phyloP scores from a whole-genome alignment of 129 eudicot species.

The Centrapalus pauciflorus region DNA sequence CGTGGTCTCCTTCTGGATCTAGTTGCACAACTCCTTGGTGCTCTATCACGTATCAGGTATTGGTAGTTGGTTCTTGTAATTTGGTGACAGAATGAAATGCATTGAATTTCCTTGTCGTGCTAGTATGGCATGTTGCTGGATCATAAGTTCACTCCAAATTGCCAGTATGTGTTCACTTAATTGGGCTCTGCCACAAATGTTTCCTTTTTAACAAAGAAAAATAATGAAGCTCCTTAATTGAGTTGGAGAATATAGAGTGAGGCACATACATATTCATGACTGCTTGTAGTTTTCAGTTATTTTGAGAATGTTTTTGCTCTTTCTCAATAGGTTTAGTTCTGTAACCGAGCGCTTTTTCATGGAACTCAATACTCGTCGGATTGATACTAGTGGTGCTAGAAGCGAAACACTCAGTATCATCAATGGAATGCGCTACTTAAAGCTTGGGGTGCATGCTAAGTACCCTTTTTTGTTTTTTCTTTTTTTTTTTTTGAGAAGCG shows the following conservation, averaged over 20 bases:
- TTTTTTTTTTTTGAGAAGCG: neutral
- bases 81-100: neutral
- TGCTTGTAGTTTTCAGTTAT: neutral
- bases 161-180: neutral
- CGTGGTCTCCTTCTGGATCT: constrained; percentile 93
- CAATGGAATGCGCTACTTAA: constrained; percentile 95
- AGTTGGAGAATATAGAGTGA: no score
- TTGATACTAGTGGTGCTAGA: constrained; percentile 87
- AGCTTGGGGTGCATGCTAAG: constrained; percentile 79
- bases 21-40: constrained; percentile 97
- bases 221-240: no score
- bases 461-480: neutral
- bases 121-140: neutral
- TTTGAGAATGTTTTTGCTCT: constrained; percentile 6
- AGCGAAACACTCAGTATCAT: constrained; percentile 96
- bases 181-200: neutral
- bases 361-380: constrained; percentile 95
- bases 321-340: constrained; percentile 70
- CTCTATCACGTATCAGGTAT: constrained; percentile 93
- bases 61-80: neutral
- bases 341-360: constrained; percentile 97
- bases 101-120: neutral
- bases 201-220: neutral
- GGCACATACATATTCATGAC: neutral
- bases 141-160: neutral